Percentiles rank a stretch among this genome's conserved stretches.
These are phyloP conservation scores for Glaciozyma antarctica DNA, from an alignment of 768 basidiomycete species.

Conservation along the genomic window DNA sequence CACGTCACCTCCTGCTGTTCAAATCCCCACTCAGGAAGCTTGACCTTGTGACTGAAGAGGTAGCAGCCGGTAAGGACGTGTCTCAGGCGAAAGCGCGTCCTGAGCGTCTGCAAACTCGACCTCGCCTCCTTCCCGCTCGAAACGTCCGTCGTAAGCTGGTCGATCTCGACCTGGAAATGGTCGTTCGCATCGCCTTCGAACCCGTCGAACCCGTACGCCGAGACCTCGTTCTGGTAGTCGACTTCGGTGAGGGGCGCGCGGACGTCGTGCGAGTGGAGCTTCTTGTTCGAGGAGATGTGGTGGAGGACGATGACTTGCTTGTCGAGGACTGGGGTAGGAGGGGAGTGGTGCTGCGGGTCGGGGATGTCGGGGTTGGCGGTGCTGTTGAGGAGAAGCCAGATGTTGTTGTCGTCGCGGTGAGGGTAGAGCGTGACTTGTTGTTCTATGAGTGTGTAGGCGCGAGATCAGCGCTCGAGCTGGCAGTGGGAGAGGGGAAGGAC, in stretches of 20 bases:
- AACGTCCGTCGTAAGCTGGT: conserved; percentile 49
- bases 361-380: conserved; percentile 40
- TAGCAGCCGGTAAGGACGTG: conserved; percentile 88
- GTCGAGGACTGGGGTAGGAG: conserved; percentile 56
- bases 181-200: conserved; percentile 86
- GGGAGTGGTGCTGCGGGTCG: conserved; percentile 28
- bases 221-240: conserved; percentile 98
- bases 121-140: conserved; percentile 53
- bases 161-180: conserved; percentile 69
- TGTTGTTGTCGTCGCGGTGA: conserved; percentile 92
- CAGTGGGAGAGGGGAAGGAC: conserved; percentile 32
- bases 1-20: conserved; percentile 99
- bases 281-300: conserved; percentile 70
- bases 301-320: conserved; percentile 67
- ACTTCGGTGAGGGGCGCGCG: conserved; percentile 93
- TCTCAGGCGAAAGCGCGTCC: conserved; percentile 70
- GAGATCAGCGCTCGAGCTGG: not conserved
- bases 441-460: conserved; percentile 46
- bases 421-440: conserved; percentile 99
- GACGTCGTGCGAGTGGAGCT: conserved; percentile 87
- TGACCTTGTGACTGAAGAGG: conserved; percentile 95
- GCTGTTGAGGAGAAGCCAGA: conserved; percentile 76
- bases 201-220: conserved; percentile 77
- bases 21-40: conserved; percentile 92
- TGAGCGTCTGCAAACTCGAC: conserved; percentile 64